Percentiles rank a stretch among this genome's conserved stretches.
phyloP scores from a whole-genome alignment of 306 rosid species.

The Vigna angularis region DNA sequence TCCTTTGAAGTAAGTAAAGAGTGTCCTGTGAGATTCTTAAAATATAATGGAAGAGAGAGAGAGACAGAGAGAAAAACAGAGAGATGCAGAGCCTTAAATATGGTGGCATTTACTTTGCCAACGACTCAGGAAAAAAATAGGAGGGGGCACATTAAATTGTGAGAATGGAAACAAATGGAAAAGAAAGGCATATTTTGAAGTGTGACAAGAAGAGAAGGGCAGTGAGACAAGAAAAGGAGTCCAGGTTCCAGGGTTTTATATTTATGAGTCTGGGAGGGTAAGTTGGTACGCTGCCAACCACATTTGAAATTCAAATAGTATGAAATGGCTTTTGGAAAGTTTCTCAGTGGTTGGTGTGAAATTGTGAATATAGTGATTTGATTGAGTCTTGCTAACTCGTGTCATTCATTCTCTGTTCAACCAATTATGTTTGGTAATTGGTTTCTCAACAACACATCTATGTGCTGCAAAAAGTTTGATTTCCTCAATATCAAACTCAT shows the following conservation, averaged over 20 bases:
- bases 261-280: slow-evolving; percentile 46
- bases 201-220: slow-evolving; percentile 34
- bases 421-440: slow-evolving; percentile 11
- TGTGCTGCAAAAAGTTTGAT: slow-evolving; percentile 29
- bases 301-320: slow-evolving; percentile 51
- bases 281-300: slow-evolving; percentile 50
- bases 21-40: slow-evolving; percentile 49
- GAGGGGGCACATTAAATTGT: slow-evolving; percentile 53
- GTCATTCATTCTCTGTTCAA: slow-evolving; percentile 28
- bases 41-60: slow-evolving; percentile 37
- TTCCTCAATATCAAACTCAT: slow-evolving; percentile 26
- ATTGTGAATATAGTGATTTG: slow-evolving; percentile 36
- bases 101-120: slow-evolving; percentile 58
- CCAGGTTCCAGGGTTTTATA: slow-evolving; percentile 42
- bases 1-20: slow-evolving; percentile 30
- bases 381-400: slow-evolving; percentile 35
- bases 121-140: slow-evolving; percentile 53
- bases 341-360: slow-evolving; percentile 49
- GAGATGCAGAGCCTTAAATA: slow-evolving; percentile 48
- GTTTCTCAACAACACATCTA: slow-evolving; percentile 19
- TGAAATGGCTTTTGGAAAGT: slow-evolving; percentile 44
- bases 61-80: slow-evolving; percentile 13
- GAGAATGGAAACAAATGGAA: slow-evolving; percentile 35
- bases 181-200: slow-evolving; percentile 48
- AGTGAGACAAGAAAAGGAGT: slow-evolving; percentile 42